Base-by-base conservation (phyloP, 192 early-diverging fungal species). In the Linnemannia exigua region DNA sequence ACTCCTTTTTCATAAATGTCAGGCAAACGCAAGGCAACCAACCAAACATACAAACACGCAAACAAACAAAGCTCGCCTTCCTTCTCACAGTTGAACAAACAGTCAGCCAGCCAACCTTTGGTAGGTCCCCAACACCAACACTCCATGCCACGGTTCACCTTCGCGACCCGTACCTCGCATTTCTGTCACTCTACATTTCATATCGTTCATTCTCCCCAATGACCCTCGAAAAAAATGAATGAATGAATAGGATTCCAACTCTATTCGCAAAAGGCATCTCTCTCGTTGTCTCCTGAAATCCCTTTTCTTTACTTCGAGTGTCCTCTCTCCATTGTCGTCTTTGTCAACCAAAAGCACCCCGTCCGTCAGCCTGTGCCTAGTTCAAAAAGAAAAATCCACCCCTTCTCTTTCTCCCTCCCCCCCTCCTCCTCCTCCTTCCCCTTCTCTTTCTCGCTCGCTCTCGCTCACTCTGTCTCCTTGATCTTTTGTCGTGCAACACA, bases 401-500 rank as follows among this genome's bases (percentile, higher is more conserved):
- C 38, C 12, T 33, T 16, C 37, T 14, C 17, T 36, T 70, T 25
- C 19, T 5, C 38, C 69, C 37, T 44, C 38, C 36, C 41, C 38
- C 22, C 69, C 19, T 31, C 17, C 28, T n/a, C 31, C 31, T 31
- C 35, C 35, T 58, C 41, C 3, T 44, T 44, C 12, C 2, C 51
- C 22, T 33, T 73, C 28, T 54, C n/a, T 19, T n/a, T 41, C 28
- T 20, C 28, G 3, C 41, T 44, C 38, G 16, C 19, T 51, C 41
- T 66, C 58, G 12, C 12, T 75, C 58, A n/a, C n/a, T 58, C 36
- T 46, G 41, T 74, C 37, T 58, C 58, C 17, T 74, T 50, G 25
- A 7, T 74, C 48, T 58, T 70, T 25, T 54, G 44, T 72, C 46
- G 25, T 31, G 5, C 38, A n/a, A n/a, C n/a, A n/a, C n/a, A n/a